These are phyloP conservation scores for Candida boidinii DNA, from an alignment of 805 yeast species.

Conservation along the genomic window DNA sequence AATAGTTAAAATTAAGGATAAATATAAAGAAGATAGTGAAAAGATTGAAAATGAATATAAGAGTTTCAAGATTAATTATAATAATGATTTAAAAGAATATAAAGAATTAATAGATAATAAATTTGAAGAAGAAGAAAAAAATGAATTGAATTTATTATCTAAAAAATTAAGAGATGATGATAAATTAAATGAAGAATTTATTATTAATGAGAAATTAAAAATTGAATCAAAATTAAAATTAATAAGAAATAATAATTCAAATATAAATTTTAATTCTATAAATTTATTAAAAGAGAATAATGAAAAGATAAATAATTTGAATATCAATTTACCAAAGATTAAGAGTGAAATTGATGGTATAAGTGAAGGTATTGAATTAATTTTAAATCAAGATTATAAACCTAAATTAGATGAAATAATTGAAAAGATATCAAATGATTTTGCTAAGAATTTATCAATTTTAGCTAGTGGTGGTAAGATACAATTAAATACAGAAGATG, in stretches of 20 bases:
- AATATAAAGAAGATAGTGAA: slow-evolving; percentile 12
- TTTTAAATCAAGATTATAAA: slow-evolving; percentile 45
- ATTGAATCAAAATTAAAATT: slow-evolving; percentile 32
- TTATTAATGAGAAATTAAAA: slow-evolving; percentile 29
- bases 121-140: slow-evolving; percentile 30
- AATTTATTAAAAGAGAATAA: slow-evolving; percentile 29
- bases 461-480: slow-evolving; percentile 91
- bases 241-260: slow-evolving; percentile 18
- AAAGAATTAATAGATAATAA: slow-evolving; percentile 24
- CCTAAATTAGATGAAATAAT: slow-evolving; percentile 49
- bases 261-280: too few species aligned
- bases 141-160: slow-evolving; percentile 30
- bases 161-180: slow-evolving; percentile 24
- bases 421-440: slow-evolving; percentile 48
- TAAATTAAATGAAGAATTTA: slow-evolving; percentile 25
- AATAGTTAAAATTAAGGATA: slow-evolving; percentile 6
- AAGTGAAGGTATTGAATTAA: slow-evolving; percentile 28
- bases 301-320: slow-evolving; percentile 27
- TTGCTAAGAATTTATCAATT: slow-evolving; percentile 54
- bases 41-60: too few species aligned
- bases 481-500: slow-evolving; percentile 39
- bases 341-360: slow-evolving; percentile 22
- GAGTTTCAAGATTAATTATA: too few species aligned
- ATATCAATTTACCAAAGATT: slow-evolving; percentile 29
- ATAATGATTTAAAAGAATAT: slow-evolving; percentile 20